Percentiles rank a stretch among this genome's conserved stretches.
Conservation (phyloP, 1,284 basidiomycete genomes). For the Ganoderma resinaceum region DNA sequence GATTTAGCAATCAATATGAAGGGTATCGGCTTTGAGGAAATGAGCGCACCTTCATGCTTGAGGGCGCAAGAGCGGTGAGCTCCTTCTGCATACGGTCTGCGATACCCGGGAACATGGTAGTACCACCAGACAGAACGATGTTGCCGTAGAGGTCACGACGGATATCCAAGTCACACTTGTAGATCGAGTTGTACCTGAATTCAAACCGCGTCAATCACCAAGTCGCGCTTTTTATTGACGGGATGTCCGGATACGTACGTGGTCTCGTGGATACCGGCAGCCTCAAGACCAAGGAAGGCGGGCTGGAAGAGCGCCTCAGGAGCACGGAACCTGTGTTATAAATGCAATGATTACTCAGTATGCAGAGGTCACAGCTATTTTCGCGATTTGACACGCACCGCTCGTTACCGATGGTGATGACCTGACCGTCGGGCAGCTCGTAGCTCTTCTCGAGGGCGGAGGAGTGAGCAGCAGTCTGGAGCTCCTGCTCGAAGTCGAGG, state of each 20-base stretch:
- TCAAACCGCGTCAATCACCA: slow-evolving; percentile 45
- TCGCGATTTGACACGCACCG: slow-evolving; percentile 56
- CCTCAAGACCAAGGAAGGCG: slow-evolving; percentile 91
- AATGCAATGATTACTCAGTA: slow-evolving; percentile 2
- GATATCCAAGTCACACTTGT: slow-evolving; percentile 83
- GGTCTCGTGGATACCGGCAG: slow-evolving; percentile 95
- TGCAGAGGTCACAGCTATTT: background rate
- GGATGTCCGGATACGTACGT: slow-evolving; percentile 59
- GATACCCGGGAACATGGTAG: slow-evolving; percentile 98
- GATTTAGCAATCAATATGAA: slow-evolving; percentile 15
- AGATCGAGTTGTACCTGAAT: slow-evolving; percentile 85
- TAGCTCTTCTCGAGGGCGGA: slow-evolving; percentile 95
- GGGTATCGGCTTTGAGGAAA: background rate
- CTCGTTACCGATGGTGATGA: slow-evolving; percentile 97
- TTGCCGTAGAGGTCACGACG: slow-evolving; percentile 93
- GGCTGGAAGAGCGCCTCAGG: slow-evolving; percentile 99
- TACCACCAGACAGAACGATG: slow-evolving; percentile 95
- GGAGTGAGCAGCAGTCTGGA: slow-evolving; percentile 92
- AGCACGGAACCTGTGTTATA: slow-evolving; percentile 80
- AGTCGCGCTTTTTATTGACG: background rate
- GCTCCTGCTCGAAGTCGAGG: slow-evolving; percentile 96
- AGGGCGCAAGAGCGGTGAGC: slow-evolving; percentile 86
- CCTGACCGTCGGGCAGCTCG: slow-evolving; percentile 96
- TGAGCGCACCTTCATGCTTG: slow-evolving; percentile 84
- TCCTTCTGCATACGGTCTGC: slow-evolving; percentile 99